These are phyloP conservation scores for Penicillium paxilli DNA, from an alignment of 495 filamentous ascomycete species.

Conservation along the genomic window DNA sequence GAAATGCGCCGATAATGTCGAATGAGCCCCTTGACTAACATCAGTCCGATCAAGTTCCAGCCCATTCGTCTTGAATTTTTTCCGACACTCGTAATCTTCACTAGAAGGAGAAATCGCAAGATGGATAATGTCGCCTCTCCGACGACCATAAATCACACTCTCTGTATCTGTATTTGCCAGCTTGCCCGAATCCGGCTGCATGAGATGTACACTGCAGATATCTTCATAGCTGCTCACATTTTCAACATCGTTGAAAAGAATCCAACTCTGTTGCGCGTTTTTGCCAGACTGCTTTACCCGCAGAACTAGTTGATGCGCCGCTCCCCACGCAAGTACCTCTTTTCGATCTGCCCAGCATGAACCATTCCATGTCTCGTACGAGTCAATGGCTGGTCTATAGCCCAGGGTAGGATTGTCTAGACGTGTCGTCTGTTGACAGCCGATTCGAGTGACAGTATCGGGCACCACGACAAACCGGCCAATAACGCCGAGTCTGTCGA, in stretches of 20 bases:
- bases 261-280: constrained; percentile 36
- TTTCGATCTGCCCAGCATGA: constrained; percentile 51
- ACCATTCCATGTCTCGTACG: constrained; percentile 56
- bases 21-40: constrained; percentile 28
- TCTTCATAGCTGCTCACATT: constrained; percentile 61
- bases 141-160: constrained; percentile 42
- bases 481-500: constrained; percentile 59
- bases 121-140: constrained; percentile 39
- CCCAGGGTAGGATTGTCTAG: constrained; percentile 60
- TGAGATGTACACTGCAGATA: constrained; percentile 57
- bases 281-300: constrained; percentile 35
- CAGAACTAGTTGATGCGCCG: constrained; percentile 57
- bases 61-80: constrained; percentile 34
- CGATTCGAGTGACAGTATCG: constrained; percentile 27
- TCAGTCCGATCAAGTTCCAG: constrained; percentile 34
- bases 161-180: constrained; percentile 27
- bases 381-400: constrained; percentile 62
- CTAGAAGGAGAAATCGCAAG: constrained; percentile 31
- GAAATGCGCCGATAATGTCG: constrained; percentile 47
- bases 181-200: constrained; percentile 42
- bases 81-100: constrained; percentile 26
- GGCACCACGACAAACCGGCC: constrained; percentile 53
- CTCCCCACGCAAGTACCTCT: constrained; percentile 62
- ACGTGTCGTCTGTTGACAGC: constrained; percentile 28
- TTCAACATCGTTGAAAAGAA: constrained; percentile 52